These are phyloP conservation scores for Mortierella sp. DNA, from an alignment of 371 early-diverging fungal genomes.

Conservation along the genomic window DNA sequence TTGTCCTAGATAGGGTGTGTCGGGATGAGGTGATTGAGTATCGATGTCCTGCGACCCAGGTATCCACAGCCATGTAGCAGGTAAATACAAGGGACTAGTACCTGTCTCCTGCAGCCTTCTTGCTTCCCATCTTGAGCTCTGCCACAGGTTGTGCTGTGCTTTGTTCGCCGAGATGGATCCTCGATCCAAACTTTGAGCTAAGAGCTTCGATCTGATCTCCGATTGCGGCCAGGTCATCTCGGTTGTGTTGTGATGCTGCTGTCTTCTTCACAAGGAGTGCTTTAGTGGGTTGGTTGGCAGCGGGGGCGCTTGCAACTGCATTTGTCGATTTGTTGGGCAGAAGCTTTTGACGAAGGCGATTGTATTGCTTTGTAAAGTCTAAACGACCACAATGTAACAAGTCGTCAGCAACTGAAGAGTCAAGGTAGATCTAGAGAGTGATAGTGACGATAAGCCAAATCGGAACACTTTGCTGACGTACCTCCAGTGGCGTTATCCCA, in stretches of 20 bases:
- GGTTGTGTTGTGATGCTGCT: constrained; percentile 57
- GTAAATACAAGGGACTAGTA: constrained; percentile 20
- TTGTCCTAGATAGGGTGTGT: constrained; percentile 19
- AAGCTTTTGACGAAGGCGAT: constrained; percentile 77
- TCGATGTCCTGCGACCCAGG: too few relatives aligned
- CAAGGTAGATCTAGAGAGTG: not conserved
- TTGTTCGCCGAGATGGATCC: constrained; percentile 56
- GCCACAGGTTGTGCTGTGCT: constrained; percentile 59
- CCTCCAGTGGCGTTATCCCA: constrained; percentile 66
- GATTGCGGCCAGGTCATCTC: constrained; percentile 22
- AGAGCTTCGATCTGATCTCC: constrained; percentile 45
- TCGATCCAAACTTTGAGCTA: constrained; percentile 38
- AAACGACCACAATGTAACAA: not conserved
- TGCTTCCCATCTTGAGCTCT: constrained; percentile 74
- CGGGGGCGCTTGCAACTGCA: constrained; percentile 54
- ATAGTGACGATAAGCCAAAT: too few relatives aligned
- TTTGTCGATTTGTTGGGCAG: constrained; percentile 42
- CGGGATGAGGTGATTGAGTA: not conserved
- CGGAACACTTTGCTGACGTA: constrained; percentile 4
- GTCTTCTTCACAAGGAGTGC: constrained; percentile 45
- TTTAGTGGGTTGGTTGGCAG: constrained; percentile 54
- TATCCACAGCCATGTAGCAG: too few relatives aligned
- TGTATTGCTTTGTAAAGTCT: constrained; percentile 96
- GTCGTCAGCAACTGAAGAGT: not conserved
- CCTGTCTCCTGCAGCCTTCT: constrained; percentile 85